Evolutionary conservation across 2,329 filamentous ascomycete species (phyloP).

Genomic region (Epichloe brachyelytri): DNA sequence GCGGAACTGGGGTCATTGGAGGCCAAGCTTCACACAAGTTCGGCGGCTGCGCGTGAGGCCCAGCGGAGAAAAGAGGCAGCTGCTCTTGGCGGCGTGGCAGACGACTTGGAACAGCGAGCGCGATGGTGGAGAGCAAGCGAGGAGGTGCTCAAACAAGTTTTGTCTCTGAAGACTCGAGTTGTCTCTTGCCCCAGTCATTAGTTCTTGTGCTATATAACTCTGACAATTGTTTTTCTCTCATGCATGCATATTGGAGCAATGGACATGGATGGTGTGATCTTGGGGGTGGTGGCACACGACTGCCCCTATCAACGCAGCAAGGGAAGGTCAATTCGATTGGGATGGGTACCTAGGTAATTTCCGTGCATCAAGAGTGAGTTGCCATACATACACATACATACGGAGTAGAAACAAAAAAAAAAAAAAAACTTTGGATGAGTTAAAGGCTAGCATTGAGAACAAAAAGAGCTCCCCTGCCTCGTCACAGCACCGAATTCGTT

Average conservation of each 20-base stretch:
- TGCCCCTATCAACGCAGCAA: no score
- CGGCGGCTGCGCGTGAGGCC: constrained; percentile 57
- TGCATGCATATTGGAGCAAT: background rate
- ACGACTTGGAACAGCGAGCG: constrained; percentile 63
- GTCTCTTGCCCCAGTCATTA: background rate
- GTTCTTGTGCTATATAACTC: background rate
- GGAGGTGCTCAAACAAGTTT: constrained; percentile 44
- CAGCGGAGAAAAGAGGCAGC: constrained; percentile 56
- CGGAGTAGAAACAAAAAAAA: no score
- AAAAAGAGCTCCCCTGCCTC: background rate
- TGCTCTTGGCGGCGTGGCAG: constrained; percentile 50
- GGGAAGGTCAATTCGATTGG: no score
- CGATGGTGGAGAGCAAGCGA: constrained; percentile 66
- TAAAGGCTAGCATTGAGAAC: background rate
- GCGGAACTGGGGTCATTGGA: constrained; percentile 58
- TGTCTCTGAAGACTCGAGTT: constrained; percentile 36
- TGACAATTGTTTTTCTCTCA: background rate
- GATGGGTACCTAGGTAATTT: no score
- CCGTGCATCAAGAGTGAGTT: no score
- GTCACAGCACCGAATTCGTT: no score
- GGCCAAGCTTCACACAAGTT: constrained; percentile 50
- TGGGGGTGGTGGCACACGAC: no score
- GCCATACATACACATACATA: no score
- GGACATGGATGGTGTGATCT: background rate
- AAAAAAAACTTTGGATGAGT: no score